A percentile compares a stretch with the other conserved stretches of the same genome.
Conservation (phyloP, 768 basidiomycete species). For the Coprinopsis sp. region DNA sequence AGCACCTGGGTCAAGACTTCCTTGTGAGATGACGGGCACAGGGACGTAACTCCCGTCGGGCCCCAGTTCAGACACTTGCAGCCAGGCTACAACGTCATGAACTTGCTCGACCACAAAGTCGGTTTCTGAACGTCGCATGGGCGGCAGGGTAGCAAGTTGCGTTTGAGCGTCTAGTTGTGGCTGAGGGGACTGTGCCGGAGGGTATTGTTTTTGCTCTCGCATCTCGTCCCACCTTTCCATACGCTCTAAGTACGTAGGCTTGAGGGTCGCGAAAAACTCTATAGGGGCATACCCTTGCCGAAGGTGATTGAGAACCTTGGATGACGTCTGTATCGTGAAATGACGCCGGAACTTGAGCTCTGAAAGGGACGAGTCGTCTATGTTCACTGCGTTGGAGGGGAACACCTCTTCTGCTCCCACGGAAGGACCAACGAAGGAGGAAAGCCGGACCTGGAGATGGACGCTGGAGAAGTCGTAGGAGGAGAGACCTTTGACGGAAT, state of each 20-base stretch:
- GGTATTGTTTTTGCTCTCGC: conserved; percentile 65
- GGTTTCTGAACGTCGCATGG: conserved; percentile 89
- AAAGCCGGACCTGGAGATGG: conserved; percentile 85
- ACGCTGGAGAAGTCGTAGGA: conserved; percentile 84
- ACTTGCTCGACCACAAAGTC: conserved; percentile 84
- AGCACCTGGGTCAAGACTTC: conserved; percentile 73
- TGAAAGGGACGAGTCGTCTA: conserved; percentile 65
- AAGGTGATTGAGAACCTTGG: conserved; percentile 69
- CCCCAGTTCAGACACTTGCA: conserved; percentile 83
- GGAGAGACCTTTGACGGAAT: conserved; percentile 83
- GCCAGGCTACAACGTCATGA: conserved; percentile 87
- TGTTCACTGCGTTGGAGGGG: conserved; percentile 68
- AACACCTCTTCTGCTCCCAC: conserved; percentile 76
- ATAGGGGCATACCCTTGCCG: conserved; percentile 77
- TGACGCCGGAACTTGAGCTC: conserved; percentile 81
- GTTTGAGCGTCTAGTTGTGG: conserved; percentile 34
- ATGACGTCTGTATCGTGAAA: conserved; percentile 72
- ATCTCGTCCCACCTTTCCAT: conserved; percentile 93
- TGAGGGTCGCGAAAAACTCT: conserved; percentile 84
- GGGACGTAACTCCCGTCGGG: conserved; percentile 81
- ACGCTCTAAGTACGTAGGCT: conserved; percentile 80
- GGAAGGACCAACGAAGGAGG: conserved; percentile 71
- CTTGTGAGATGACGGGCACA: conserved; percentile 75
- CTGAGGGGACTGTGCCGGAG: conserved; percentile 31
- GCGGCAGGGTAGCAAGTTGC: conserved; percentile 40